These are phyloP conservation scores for Diplodia sapinea DNA, from an alignment of 2,329 filamentous ascomycete species.

Conservation along the genomic window DNA sequence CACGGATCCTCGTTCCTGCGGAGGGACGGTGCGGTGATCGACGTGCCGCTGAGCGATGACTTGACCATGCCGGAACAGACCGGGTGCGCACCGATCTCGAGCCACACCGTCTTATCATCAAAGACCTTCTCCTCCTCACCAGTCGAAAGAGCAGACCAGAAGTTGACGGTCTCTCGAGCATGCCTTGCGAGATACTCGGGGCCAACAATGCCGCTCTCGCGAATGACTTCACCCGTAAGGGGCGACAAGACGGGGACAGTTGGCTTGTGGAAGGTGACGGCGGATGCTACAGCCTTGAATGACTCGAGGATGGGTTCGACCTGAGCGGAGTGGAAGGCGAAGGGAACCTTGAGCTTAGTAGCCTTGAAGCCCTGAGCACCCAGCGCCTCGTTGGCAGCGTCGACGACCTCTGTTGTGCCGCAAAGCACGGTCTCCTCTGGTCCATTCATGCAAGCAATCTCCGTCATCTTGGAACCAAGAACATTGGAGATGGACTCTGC, in stretches of 20 bases:
- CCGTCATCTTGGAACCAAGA: constrained; percentile 56
- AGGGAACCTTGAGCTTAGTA: constrained; percentile 68
- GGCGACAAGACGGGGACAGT: constrained; percentile 71
- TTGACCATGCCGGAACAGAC: constrained; percentile 73
- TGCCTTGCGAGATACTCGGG: constrained; percentile 69
- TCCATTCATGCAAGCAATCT: constrained; percentile 77
- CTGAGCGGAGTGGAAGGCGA: constrained; percentile 70
- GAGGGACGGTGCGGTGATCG: constrained; percentile 64
- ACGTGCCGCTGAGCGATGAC: constrained; percentile 62
- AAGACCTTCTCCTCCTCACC: constrained; percentile 65
- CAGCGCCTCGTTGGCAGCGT: constrained; percentile 58
- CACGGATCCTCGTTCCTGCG: constrained; percentile 68
- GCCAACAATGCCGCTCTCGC: constrained; percentile 62
- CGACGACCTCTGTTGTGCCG: constrained; percentile 65
- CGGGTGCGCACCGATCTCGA: constrained; percentile 77
- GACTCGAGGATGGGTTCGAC: constrained; percentile 67
- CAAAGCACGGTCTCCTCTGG: constrained; percentile 77
- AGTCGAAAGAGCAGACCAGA: constrained; percentile 65
- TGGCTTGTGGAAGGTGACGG: constrained; percentile 64
- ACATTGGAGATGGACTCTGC: constrained; percentile 60
- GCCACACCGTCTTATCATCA: constrained; percentile 70
- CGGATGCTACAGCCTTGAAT: constrained; percentile 61
- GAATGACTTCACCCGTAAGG: constrained; percentile 65
- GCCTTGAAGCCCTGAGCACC: constrained; percentile 62
- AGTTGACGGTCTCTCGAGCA: constrained; percentile 72